phyloP scores from a whole-genome alignment of 2,329 filamentous ascomycete species.

The Trichoderma polysporum region DNA sequence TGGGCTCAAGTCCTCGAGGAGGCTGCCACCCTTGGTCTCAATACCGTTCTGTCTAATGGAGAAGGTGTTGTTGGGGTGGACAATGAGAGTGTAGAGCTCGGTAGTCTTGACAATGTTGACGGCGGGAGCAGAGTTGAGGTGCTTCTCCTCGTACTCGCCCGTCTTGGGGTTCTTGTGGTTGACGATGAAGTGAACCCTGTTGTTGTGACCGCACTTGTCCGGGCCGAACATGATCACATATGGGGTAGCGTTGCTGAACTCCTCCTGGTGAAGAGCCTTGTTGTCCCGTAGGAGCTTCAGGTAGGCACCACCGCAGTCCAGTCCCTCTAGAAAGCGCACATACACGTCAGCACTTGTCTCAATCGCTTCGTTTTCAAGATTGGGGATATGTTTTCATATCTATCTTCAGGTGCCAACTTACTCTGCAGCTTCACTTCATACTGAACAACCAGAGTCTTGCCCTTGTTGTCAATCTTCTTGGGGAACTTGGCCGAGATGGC shows the following conservation, averaged over 20 bases:
- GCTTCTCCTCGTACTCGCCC: constrained; percentile 99
- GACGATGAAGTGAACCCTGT: constrained; percentile 99
- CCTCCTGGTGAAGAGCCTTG: constrained; percentile 92
- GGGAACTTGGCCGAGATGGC: constrained; percentile 99
- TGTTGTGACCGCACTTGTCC: constrained; percentile 98
- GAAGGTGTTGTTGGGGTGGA: constrained; percentile 95
- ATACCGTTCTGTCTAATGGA: constrained; percentile 90
- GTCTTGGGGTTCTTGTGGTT: constrained; percentile 99
- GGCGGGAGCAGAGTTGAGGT: constrained; percentile 78
- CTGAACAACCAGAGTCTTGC: constrained; percentile 93
- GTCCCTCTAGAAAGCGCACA: constrained; percentile 63
- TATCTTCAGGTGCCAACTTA: constrained; percentile 48
- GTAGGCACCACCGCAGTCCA: constrained; percentile 98
- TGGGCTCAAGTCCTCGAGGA: constrained; percentile 90
- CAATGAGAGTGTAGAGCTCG: constrained; percentile 93
- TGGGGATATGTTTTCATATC: too few species aligned
- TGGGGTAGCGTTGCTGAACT: constrained; percentile 95
- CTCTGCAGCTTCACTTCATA: constrained; percentile 99
- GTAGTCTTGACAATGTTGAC: constrained; percentile 89
- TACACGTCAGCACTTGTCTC: constrained; percentile 6
- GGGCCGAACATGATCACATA: constrained; percentile 99
- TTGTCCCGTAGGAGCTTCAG: constrained; percentile 98
- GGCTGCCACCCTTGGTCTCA: constrained; percentile 81
- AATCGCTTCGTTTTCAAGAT: not conserved
- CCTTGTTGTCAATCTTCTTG: constrained; percentile 95